Conservation (phyloP, 345 rosid genomes). For the Syzygium oleosum region DNA sequence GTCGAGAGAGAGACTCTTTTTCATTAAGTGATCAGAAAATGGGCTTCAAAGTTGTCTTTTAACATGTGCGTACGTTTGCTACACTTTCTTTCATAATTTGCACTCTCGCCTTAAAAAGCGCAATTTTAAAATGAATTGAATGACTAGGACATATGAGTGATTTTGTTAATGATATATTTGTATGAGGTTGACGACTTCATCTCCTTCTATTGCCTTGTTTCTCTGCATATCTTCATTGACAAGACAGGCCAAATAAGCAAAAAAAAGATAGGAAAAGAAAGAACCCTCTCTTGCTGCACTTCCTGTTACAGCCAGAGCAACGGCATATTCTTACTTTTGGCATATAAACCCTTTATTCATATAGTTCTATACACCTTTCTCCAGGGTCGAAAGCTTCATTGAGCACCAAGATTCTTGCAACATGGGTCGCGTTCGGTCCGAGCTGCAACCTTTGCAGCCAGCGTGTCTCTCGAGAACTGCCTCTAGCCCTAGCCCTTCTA, state of each 20-base stretch:
- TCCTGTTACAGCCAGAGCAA: not conserved
- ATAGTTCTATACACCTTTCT: not conserved
- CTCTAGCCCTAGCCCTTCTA: constrained; percentile 58
- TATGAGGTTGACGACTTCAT: not conserved
- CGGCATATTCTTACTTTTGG: not conserved
- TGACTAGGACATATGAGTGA: not conserved
- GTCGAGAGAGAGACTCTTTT: no score
- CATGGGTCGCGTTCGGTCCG: constrained; percentile 38
- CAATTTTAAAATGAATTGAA: not conserved
- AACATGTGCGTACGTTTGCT: not conserved
- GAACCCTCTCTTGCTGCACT: not conserved
- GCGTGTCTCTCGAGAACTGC: constrained; percentile 54
- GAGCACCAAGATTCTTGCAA: constrained; percentile 91
- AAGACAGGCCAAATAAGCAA: not conserved
- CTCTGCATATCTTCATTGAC: not conserved
- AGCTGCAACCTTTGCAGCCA: constrained; percentile 31
- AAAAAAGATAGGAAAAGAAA: not conserved
- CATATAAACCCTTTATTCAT: not conserved
- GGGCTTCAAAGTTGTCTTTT: no score
- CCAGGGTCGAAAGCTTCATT: constrained; percentile 92
- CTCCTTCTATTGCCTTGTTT: not conserved
- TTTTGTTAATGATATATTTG: not conserved
- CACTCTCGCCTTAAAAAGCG: not conserved
- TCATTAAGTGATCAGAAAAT: no score
- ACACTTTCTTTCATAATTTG: not conserved